These are phyloP conservation scores for Prunus mume DNA, from an alignment of 306 rosid genomes.

Conservation along the genomic window DNA sequence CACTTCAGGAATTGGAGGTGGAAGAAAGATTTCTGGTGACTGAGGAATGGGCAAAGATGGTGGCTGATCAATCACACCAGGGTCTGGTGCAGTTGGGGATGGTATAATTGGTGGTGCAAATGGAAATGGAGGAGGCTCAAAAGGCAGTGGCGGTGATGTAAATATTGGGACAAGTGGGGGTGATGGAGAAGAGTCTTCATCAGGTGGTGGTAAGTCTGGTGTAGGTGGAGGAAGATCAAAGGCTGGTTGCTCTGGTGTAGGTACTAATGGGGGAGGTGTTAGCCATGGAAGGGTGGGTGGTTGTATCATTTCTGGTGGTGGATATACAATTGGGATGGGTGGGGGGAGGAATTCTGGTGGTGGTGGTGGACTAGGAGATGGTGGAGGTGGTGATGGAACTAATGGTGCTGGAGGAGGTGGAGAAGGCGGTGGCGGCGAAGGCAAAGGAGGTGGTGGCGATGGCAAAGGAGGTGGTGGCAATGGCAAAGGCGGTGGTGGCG, in stretches of 20 bases:
- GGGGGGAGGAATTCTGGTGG: constrained; percentile 18
- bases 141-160: constrained; percentile 38
- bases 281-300: constrained; percentile 47
- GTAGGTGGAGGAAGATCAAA: constrained; percentile 39
- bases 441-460: not conserved
- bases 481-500: constrained; percentile 23
- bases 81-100: constrained; percentile 38
- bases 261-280: constrained; percentile 36
- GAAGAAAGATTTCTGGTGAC: constrained; percentile 32
- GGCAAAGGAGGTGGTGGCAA: constrained; percentile 5
- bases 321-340: constrained; percentile 33
- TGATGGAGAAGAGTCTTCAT: constrained; percentile 26
- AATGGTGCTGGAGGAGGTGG: constrained; percentile 28
- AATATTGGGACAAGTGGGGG: constrained; percentile 54
- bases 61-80: constrained; percentile 20
- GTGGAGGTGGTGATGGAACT: constrained; percentile 30
- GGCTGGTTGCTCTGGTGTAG: constrained; percentile 16
- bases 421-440: constrained; percentile 9
- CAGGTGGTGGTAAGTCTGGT: constrained; percentile 37
- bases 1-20: constrained; percentile 48
- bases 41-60: constrained; percentile 31
- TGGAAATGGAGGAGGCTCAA: constrained; percentile 26
- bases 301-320: constrained; percentile 34
- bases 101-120: constrained; percentile 33
- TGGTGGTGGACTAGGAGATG: not conserved